Evolutionary conservation across 768 basidiomycete genomes (phyloP), one percentile per base, ranked within the genome.

Genomic region (Termitomyces sp.): DNA sequence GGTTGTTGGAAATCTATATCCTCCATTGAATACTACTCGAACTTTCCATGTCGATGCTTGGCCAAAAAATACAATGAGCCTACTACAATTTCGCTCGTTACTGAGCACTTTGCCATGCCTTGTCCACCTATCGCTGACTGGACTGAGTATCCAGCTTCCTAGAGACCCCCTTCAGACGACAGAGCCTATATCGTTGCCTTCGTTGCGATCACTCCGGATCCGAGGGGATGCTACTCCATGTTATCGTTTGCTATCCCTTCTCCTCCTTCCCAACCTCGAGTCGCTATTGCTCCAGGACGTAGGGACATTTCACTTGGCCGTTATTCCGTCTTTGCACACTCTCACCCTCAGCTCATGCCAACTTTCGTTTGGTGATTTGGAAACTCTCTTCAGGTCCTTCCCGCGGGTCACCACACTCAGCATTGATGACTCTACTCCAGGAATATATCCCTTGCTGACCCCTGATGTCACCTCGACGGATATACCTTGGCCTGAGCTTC

Each of bases 11-110:
- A 67, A 65, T 23, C 62, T 77, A 16, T 68, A 69, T 23, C 79
- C 77, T 9, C 73, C 77, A 0, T 61, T 71, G 13, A 54, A 54
- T 9, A 54, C 60, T 6, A 64, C 76, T 20, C 69, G 68, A 7
- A 77, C 73, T 13, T 67, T 80, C n/a, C 74, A 78, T 53, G 61
- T 80, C 20, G 76, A 76, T 41, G 76, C 76, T 5, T 72, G 70
- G 64, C 64, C 69, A 11, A 68, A 66, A 35, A 63, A 68, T 49
- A 61, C 64, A 50, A 66, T 77, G 65, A 68, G 66, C 41, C 65
- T 70, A 40, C 58, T 64, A 13, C 73, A 75, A 48, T 72, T 76
- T 50, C 69, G 65, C 32, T 57, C 63, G 12, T 56, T 77, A 43
- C 60, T 78, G 15, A 60, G 63, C 11, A 52, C 67, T n/a, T 54